A percentile compares a stretch with the other conserved stretches of the same genome.
phyloP scores from a whole-genome alignment of 495 filamentous ascomycete genomes.

The Pyrenula aspistea region DNA sequence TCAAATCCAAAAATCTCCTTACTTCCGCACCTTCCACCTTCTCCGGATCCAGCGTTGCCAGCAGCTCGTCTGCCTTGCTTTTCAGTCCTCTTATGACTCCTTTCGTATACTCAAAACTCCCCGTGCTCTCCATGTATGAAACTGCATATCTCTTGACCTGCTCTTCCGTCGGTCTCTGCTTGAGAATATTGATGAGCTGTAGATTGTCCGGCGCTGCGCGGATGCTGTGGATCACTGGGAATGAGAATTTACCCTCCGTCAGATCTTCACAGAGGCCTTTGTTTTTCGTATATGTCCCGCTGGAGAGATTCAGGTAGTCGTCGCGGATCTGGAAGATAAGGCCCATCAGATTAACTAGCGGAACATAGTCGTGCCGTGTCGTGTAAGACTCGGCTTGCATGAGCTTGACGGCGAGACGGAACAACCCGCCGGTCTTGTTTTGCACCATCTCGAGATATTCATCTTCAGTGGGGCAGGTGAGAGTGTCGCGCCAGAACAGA shows the following conservation, averaged over 20 bases:
- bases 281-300: slow-evolving; percentile 61
- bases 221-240: slow-evolving; percentile 92
- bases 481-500: slow-evolving; percentile 88
- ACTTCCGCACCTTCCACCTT: slow-evolving; percentile 25
- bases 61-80: slow-evolving; percentile 50
- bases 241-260: slow-evolving; percentile 96
- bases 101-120: slow-evolving; percentile 77
- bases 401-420: slow-evolving; percentile 84
- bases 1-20: slow-evolving; percentile 32
- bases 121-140: slow-evolving; percentile 79
- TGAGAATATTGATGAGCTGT: slow-evolving; percentile 81
- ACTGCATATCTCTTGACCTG: slow-evolving; percentile 89
- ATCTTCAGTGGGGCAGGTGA: slow-evolving; percentile 87
- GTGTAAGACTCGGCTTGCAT: slow-evolving; percentile 82
- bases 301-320: slow-evolving; percentile 83
- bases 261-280: slow-evolving; percentile 96
- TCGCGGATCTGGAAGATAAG: slow-evolving; percentile 95
- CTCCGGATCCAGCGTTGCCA: slow-evolving; percentile 28
- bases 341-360: slow-evolving; percentile 80
- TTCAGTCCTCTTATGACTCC: slow-evolving; percentile 56
- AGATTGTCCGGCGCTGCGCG: slow-evolving; percentile 66
- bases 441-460: slow-evolving; percentile 98
- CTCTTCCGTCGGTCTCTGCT: slow-evolving; percentile 74
- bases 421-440: slow-evolving; percentile 95
- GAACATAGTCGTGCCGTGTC: slow-evolving; percentile 60